Evolutionary conservation across 371 early-diverging fungal genomes (phyloP).

Genomic region (Mortierella sp.): DNA sequence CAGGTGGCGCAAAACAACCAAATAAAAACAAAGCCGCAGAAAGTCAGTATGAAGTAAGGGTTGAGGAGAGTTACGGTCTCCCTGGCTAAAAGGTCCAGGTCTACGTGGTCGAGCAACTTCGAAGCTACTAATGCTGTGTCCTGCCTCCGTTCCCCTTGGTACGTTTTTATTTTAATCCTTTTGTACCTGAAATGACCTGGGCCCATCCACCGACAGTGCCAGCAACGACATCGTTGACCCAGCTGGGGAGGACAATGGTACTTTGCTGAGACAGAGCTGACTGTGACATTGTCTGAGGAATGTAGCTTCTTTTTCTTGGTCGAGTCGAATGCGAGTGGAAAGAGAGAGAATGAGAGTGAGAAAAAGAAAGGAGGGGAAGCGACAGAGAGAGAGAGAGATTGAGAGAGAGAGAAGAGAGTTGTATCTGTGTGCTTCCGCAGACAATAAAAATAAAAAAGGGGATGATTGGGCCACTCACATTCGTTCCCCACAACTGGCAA

Average conservation of each 20-base stretch:
- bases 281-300: conserved; percentile 14
- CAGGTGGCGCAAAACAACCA: not conserved
- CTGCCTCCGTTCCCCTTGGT: not conserved
- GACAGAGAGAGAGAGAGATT: not conserved
- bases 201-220: conserved; percentile 92
- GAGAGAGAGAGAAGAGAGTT: not conserved
- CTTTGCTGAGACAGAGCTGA: conserved; percentile 17
- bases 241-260: conserved; percentile 32
- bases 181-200: conserved; percentile 81
- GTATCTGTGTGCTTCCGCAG: no score
- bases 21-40: not conserved
- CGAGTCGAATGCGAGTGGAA: conserved; percentile 60
- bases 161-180: not conserved
- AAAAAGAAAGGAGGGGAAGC: not conserved
- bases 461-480: no score
- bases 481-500: no score
- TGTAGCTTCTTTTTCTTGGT: not conserved
- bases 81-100: not conserved
- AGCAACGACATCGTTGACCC: conserved; percentile 71
- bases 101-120: not conserved
- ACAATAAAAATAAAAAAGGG: no score
- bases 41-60: not conserved
- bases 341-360: conserved; percentile 45
- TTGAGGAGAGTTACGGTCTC: not conserved
- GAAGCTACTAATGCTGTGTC: not conserved